phyloP scores from a whole-genome alignment of 2,329 filamentous ascomycete genomes.

The Rosellinia necatrix region DNA sequence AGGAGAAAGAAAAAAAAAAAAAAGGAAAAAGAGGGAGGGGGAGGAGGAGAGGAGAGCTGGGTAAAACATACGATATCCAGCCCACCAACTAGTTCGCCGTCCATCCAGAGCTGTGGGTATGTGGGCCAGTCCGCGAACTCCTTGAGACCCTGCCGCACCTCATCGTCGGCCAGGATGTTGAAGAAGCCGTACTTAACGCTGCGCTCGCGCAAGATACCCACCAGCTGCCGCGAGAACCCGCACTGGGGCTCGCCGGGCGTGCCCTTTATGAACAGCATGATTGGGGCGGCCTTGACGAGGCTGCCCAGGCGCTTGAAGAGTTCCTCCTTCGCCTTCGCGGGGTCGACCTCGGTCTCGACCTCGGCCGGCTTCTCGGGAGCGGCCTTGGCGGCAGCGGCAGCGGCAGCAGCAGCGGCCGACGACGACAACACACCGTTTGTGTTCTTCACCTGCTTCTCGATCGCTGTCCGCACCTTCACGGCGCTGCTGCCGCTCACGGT shows the following conservation, averaged over 20 bases:
- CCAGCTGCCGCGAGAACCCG: constrained; percentile 90
- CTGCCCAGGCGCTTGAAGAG: constrained; percentile 79
- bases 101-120: constrained; percentile 91
- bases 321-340: constrained; percentile 75
- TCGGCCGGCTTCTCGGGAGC: constrained; percentile 40
- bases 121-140: constrained; percentile 99
- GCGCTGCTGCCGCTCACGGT: constrained; percentile 90
- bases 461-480: constrained; percentile 78
- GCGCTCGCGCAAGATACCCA: constrained; percentile 83
- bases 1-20: neutral
- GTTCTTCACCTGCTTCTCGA: constrained; percentile 77
- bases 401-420: constrained; percentile 44
- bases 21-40: neutral
- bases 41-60: neutral
- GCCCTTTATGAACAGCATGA: constrained; percentile 99
- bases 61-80: constrained; percentile 92
- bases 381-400: neutral
- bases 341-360: constrained; percentile 47
- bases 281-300: constrained; percentile 90
- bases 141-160: constrained; percentile 94
- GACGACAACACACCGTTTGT: constrained; percentile 38
- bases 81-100: constrained; percentile 88
- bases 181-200: constrained; percentile 98
- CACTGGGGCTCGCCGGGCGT: constrained; percentile 86
- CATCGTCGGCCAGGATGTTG: constrained; percentile 96